Conservation (phyloP, 2,329 filamentous ascomycete species). For the Mariannaea sp. region DNA sequence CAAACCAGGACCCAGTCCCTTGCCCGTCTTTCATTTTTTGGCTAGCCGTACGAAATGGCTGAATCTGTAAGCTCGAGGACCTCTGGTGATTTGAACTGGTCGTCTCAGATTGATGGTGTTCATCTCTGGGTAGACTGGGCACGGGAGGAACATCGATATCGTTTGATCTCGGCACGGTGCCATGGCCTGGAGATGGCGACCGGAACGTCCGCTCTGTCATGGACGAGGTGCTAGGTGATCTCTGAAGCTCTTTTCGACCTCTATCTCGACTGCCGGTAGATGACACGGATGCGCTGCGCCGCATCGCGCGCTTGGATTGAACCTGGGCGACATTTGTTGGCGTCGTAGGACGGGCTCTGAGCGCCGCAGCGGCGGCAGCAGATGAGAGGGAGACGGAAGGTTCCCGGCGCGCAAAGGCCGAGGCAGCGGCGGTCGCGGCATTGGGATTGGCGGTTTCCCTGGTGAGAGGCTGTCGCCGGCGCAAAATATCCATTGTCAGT, state of each 20-base stretch:
- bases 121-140: constrained; percentile 68
- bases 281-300: constrained; percentile 73
- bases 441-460: constrained; percentile 69
- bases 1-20: constrained; percentile 59
- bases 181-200: constrained; percentile 67
- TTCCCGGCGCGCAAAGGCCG: constrained; percentile 75
- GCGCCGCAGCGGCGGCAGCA: constrained; percentile 83
- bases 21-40: constrained; percentile 52
- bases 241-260: constrained; percentile 57
- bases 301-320: constrained; percentile 83
- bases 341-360: constrained; percentile 76
- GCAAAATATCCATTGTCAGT: constrained; percentile 36
- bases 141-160: constrained; percentile 72
- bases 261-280: constrained; percentile 61
- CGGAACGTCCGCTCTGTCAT: constrained; percentile 92
- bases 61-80: constrained; percentile 50
- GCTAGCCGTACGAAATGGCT: constrained; percentile 59
- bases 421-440: constrained; percentile 78
- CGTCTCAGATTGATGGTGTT: constrained; percentile 34
- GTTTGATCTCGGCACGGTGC: constrained; percentile 45
- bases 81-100: constrained; percentile 44
- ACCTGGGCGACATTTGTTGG: constrained; percentile 81
- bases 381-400: constrained; percentile 72
- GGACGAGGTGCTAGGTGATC: constrained; percentile 73
- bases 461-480: constrained; percentile 61